These are phyloP conservation scores for Diaporthe destruens DNA, from an alignment of 2,329 filamentous ascomycete genomes.

Conservation along the genomic window DNA sequence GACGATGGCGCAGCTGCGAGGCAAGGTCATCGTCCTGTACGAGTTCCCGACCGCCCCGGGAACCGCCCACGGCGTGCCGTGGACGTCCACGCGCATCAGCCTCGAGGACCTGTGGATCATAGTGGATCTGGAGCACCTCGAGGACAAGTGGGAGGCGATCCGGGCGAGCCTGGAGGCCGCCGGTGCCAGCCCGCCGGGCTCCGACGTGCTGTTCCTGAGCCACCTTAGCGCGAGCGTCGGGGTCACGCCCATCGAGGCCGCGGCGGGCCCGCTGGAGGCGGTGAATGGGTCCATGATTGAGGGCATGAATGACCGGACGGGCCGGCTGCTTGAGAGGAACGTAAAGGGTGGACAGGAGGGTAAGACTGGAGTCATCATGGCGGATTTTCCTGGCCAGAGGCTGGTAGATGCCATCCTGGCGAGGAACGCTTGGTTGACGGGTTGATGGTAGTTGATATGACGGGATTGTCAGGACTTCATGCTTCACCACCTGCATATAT, in stretches of 20 bases:
- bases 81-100: constrained; percentile 58
- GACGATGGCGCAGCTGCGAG: constrained; percentile 59
- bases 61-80: constrained; percentile 58
- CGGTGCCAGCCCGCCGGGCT: constrained; percentile 49
- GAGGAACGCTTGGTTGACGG: constrained; percentile 53
- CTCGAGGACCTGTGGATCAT: constrained; percentile 64
- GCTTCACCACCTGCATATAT: not conserved
- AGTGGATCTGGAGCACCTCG: constrained; percentile 56
- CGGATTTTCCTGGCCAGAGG: constrained; percentile 61
- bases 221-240: constrained; percentile 63
- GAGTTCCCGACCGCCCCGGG: constrained; percentile 54
- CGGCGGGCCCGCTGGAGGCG: constrained; percentile 56
- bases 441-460: not conserved
- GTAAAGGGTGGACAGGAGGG: constrained; percentile 40
- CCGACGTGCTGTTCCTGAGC: constrained; percentile 55
- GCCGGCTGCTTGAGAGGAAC: constrained; percentile 54
- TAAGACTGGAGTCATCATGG: constrained; percentile 60
- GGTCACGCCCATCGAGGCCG: constrained; percentile 63
- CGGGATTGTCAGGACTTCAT: not conserved
- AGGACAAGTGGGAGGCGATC: constrained; percentile 62
- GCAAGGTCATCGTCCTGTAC: constrained; percentile 61
- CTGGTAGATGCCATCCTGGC: constrained; percentile 57
- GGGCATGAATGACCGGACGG: constrained; percentile 65
- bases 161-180: constrained; percentile 55
- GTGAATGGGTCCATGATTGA: constrained; percentile 53